Percentiles rank a stretch among this genome's conserved stretches.
phyloP scores from a whole-genome alignment of 257 asterid genomes.

The Ilex asprella region DNA sequence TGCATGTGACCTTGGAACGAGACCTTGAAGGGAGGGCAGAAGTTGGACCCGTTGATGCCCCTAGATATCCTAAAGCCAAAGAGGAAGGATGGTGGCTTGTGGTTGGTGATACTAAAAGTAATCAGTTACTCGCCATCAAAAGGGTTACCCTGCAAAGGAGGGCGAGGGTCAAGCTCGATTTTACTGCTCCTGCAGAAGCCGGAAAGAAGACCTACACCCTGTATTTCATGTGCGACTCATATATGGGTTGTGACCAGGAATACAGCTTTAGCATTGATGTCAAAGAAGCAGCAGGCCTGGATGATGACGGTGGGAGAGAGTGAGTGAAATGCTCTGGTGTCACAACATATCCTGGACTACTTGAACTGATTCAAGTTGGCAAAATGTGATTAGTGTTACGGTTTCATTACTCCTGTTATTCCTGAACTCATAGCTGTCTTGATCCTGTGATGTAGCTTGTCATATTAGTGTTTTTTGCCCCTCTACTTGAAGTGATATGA shows the following conservation, averaged over 20 bases:
- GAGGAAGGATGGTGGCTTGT: constrained; percentile 69
- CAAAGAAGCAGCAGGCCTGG: constrained; percentile 27
- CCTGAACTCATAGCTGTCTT: no score
- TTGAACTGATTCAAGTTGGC: neutral
- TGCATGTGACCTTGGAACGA: constrained; percentile 40
- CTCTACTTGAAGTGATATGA: no score
- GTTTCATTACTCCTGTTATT: no score
- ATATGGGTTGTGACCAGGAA: constrained; percentile 58
- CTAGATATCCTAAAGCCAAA: constrained; percentile 46
- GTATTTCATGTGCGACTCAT: constrained; percentile 60
- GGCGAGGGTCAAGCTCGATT: constrained; percentile 50
- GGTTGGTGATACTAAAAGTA: constrained; percentile 49
- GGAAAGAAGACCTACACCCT: constrained; percentile 42
- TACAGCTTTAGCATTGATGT: constrained; percentile 40
- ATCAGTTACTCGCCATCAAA: constrained; percentile 51
- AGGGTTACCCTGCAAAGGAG: constrained; percentile 50
- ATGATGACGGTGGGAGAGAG: constrained; percentile 20
- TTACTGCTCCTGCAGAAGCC: constrained; percentile 43
- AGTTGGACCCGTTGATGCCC: constrained; percentile 55
- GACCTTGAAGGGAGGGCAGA: constrained; percentile 50
- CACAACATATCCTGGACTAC: no score
- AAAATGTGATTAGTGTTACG: no score
- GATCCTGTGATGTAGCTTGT: no score
- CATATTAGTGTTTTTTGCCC: no score
- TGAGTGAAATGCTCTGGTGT: neutral